phyloP scores from a whole-genome alignment of 352 stramenopile genomes.

The Pythium monospermum region DNA sequence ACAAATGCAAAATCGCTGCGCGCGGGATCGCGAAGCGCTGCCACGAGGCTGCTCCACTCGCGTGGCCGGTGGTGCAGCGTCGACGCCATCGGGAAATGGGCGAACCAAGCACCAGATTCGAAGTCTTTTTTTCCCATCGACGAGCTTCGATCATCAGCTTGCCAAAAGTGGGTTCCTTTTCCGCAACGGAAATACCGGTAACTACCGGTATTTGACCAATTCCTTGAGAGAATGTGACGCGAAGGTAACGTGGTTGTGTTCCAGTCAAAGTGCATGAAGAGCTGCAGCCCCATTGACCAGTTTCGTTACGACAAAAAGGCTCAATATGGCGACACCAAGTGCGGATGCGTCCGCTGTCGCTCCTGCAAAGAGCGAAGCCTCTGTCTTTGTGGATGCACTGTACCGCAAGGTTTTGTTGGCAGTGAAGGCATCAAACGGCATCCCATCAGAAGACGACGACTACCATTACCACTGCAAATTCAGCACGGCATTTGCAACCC shows the following conservation, averaged over 20 bases:
- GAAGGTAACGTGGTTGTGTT: constrained; percentile 20
- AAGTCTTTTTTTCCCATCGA: not conserved
- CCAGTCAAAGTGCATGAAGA: constrained; percentile 25
- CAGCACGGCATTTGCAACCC: constrained; percentile 44
- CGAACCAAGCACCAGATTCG: too few species aligned
- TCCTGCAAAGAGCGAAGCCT: constrained; percentile 17
- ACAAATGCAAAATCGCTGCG: constrained; percentile 82
- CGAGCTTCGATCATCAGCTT: not conserved
- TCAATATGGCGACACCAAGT: constrained; percentile 2
- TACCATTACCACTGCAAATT: constrained; percentile 83
- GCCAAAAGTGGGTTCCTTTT: not conserved
- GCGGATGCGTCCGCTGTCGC: constrained; percentile 4
- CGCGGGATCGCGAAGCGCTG: constrained; percentile 54
- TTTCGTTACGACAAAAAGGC: not conserved
- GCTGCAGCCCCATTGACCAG: too few species aligned
- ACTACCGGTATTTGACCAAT: constrained; percentile 4
- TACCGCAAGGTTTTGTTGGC: constrained; percentile 72
- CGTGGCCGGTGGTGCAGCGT: constrained; percentile 8
- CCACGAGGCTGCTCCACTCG: constrained; percentile 58
- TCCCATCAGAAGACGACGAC: constrained; percentile 76
- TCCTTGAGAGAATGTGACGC: constrained; percentile 13
- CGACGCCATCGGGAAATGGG: too few species aligned
- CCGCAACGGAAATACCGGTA: constrained; percentile 11
- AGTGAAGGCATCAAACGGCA: constrained; percentile 78
- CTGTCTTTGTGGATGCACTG: constrained; percentile 49